Evolutionary conservation across 495 filamentous ascomycete genomes (phyloP).

Genomic region (Pseudomonodictys pantanalensis): DNA sequence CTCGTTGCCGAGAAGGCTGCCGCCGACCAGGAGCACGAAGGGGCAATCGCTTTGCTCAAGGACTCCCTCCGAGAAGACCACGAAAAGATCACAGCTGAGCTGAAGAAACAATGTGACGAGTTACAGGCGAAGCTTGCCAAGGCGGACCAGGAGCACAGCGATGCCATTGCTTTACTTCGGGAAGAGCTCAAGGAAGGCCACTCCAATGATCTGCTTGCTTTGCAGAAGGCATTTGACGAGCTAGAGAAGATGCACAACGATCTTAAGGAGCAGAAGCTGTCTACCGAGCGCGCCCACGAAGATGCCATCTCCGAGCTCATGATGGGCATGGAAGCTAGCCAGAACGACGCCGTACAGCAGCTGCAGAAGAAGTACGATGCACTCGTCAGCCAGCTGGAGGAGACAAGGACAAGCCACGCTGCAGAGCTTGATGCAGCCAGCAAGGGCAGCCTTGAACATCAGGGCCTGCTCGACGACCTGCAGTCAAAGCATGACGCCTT

Average conservation of each 20-base stretch:
- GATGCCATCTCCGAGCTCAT: constrained; percentile 29
- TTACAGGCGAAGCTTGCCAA: constrained; percentile 16
- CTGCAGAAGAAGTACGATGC: constrained; percentile 32
- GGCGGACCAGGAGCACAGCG: constrained; percentile 25
- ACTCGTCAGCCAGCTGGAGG: constrained; percentile 6
- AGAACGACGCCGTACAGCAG: constrained; percentile 22
- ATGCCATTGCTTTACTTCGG: constrained; percentile 28
- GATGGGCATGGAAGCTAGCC: constrained; percentile 23
- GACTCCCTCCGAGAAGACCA: constrained; percentile 26
- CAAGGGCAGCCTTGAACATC: not conserved
- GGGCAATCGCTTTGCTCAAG: constrained; percentile 21
- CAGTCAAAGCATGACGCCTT: constrained; percentile 8
- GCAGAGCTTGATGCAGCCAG: constrained; percentile 12
- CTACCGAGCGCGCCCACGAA: constrained; percentile 23
- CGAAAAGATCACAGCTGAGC: not conserved
- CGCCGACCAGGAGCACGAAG: constrained; percentile 24
- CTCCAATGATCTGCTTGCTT: constrained; percentile 23
- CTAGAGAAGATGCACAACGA: constrained; percentile 20
- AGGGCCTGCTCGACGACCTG: constrained; percentile 12
- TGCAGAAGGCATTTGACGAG: constrained; percentile 24
- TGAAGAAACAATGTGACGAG: constrained; percentile 19
- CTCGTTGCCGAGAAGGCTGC: constrained; percentile 17
- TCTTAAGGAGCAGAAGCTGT: constrained; percentile 16
- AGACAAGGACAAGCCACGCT: constrained; percentile 1
- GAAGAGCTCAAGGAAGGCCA: constrained; percentile 29